phyloP scores from a whole-genome alignment of 208 protist genomes.

The Kentomonas sorsogonicus region DNA sequence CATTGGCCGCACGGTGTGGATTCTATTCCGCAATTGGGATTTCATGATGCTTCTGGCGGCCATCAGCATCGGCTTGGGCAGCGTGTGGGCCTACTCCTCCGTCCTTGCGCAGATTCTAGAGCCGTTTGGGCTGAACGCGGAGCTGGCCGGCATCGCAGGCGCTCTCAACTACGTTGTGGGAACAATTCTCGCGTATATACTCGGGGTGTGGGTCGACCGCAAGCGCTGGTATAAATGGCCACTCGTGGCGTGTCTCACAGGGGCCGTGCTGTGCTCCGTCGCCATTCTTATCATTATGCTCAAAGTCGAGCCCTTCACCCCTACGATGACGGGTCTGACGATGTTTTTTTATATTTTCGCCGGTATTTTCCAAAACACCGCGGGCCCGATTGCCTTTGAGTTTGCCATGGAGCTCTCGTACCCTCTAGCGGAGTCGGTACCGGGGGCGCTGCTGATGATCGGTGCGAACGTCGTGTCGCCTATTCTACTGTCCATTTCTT shows the following conservation, averaged over 20 bases:
- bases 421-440: slow-evolving; percentile 53
- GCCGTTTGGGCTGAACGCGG: slow-evolving; percentile 46
- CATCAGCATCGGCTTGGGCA: slow-evolving; percentile 65
- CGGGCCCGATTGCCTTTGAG: slow-evolving; percentile 64
- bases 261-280: slow-evolving; percentile 39
- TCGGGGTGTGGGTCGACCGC: slow-evolving; percentile 52
- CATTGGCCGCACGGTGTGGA: slow-evolving; percentile 32
- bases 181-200: slow-evolving; percentile 42
- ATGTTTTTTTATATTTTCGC: slow-evolving; percentile 53
- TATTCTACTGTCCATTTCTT: slow-evolving; percentile 45
- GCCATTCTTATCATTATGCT: slow-evolving; percentile 48
- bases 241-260: slow-evolving; percentile 37
- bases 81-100: slow-evolving; percentile 64
- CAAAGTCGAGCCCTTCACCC: slow-evolving; percentile 25
- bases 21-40: slow-evolving; percentile 29
- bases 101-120: slow-evolving; percentile 63
- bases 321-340: slow-evolving; percentile 27
- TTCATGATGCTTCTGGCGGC: slow-evolving; percentile 54
- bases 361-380: slow-evolving; percentile 65
- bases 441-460: slow-evolving; percentile 58
- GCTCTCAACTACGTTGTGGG: slow-evolving; percentile 49
- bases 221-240: slow-evolving; percentile 44
- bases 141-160: slow-evolving; percentile 45
- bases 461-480: slow-evolving; percentile 58
- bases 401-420: slow-evolving; percentile 72